A percentile compares a stretch with the other conserved stretches of the same genome.
These are phyloP conservation scores for Adansonia rubrostipa DNA, from an alignment of 441 rosid genomes.

Conservation along the genomic window DNA sequence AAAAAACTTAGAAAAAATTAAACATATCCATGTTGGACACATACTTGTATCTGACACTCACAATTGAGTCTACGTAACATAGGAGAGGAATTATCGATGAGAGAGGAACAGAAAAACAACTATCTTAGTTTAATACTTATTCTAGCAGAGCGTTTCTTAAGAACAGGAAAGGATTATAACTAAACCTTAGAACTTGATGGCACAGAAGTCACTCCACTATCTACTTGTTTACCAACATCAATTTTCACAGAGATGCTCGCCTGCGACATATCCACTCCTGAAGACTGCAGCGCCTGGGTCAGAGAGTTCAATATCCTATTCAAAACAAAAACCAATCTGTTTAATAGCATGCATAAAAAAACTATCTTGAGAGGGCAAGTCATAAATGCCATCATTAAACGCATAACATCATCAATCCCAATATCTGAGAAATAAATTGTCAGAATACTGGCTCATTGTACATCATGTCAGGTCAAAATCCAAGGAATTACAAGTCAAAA, in stretches of 20 bases:
- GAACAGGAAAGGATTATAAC: conserved; percentile 8
- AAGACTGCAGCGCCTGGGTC: conserved; percentile 52
- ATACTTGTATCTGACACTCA: too few species aligned
- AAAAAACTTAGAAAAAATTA: too few species aligned
- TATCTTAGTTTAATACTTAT: background rate
- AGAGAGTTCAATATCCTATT: conserved; percentile 47
- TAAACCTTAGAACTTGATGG: conserved; percentile 59
- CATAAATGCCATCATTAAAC: background rate
- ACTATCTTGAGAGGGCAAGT: background rate
- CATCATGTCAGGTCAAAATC: conserved; percentile 12
- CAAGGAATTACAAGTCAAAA: background rate
- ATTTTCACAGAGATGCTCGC: conserved; percentile 55
- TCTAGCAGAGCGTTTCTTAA: background rate
- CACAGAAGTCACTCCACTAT: conserved; percentile 24
- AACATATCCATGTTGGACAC: too few species aligned
- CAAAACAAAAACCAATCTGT: conserved; percentile 24
- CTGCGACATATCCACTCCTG: conserved; percentile 60
- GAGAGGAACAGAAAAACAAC: too few species aligned
- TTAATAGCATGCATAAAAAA: conserved; percentile 20
- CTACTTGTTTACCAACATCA: conserved; percentile 51
- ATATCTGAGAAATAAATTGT: background rate
- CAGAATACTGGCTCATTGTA: background rate
- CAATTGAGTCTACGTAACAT: background rate
- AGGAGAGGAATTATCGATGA: background rate
- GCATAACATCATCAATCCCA: background rate